Evolutionary conservation across 1,284 basidiomycete species (phyloP).

Genomic region (Ganoderma leucocontextum): DNA sequence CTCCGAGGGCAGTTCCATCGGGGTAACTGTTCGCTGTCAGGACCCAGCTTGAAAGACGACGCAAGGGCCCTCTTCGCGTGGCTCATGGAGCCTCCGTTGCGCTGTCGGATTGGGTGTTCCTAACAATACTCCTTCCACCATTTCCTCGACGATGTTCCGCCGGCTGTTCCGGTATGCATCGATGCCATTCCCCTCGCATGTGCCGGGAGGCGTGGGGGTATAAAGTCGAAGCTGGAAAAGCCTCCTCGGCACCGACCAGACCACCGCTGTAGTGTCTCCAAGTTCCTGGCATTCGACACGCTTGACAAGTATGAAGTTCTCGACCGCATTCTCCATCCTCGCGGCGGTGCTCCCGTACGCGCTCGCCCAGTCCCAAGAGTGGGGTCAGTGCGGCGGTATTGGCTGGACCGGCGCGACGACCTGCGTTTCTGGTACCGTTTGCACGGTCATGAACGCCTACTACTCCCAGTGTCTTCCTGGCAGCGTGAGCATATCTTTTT

Average conservation of each 20-base stretch:
- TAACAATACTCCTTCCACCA: constrained; percentile 19
- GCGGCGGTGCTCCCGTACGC: constrained; percentile 40
- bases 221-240: constrained; percentile 27
- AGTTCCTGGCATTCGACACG: neutral
- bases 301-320: constrained; percentile 36
- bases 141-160: constrained; percentile 34
- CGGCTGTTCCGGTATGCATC: neutral
- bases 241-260: constrained; percentile 18
- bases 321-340: constrained; percentile 40
- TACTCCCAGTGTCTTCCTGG: constrained; percentile 47
- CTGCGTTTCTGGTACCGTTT: constrained; percentile 43
- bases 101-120: constrained; percentile 3
- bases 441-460: constrained; percentile 40
- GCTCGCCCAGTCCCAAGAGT: constrained; percentile 42
- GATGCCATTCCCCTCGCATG: neutral
- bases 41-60: neutral
- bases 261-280: neutral
- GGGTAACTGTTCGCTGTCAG: constrained; percentile 15
- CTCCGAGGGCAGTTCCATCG: constrained; percentile 1
- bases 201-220: constrained; percentile 6
- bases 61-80: neutral
- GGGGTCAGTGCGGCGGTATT: constrained; percentile 49
- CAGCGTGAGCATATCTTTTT: constrained; percentile 19
- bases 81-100: neutral
- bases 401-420: constrained; percentile 47